These are phyloP conservation scores for Zostera marina DNA, from an alignment of 116 monocot genomes.

Conservation along the genomic window DNA sequence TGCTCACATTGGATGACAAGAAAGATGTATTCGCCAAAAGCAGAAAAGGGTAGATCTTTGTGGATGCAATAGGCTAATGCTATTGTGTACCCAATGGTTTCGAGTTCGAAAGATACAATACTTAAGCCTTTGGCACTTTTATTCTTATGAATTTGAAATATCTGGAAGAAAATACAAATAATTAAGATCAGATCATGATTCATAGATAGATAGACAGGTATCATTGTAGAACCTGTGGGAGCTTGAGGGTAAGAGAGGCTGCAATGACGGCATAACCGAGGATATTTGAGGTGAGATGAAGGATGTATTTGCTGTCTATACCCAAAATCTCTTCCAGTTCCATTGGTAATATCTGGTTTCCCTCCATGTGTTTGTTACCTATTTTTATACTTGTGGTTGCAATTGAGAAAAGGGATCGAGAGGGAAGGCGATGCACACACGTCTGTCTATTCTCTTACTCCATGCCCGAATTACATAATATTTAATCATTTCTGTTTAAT, in stretches of 20 bases:
- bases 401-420: too few species aligned
- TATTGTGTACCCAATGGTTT: slow-evolving; percentile 1
- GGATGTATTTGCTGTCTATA: neutral
- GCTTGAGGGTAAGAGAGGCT: neutral
- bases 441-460: too few species aligned
- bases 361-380: too few species aligned
- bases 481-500: too few species aligned
- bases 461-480: too few species aligned
- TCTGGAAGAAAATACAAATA: neutral
- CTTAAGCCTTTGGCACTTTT: neutral
- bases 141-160: neutral
- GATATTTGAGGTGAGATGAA: neutral
- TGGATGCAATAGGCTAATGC: neutral
- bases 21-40: neutral
- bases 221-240: neutral
- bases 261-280: neutral
- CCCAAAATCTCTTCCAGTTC: too few species aligned
- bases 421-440: too few species aligned
- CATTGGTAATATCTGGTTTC: too few species aligned
- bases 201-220: neutral
- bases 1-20: neutral
- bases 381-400: too few species aligned
- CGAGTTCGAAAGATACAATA: neutral
- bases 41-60: neutral
- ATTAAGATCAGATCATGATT: neutral